Evolutionary conservation across 1,284 basidiomycete species (phyloP).

Genomic region (Trametes hirsuta): DNA sequence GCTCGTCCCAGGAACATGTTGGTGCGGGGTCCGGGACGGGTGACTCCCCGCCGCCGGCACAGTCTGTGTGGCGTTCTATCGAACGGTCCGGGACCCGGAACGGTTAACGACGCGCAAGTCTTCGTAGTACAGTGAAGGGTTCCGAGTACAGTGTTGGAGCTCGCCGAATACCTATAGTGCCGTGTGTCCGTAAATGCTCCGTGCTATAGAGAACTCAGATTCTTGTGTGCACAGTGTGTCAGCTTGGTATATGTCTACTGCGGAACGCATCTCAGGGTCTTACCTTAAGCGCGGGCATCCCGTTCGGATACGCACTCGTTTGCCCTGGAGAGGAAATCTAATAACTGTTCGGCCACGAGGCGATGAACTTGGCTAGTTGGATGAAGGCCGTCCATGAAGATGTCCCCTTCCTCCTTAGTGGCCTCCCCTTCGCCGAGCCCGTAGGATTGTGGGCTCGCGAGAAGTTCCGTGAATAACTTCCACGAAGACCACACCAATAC

Average conservation of each 20-base stretch:
- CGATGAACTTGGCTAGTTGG: slow-evolving; percentile 6
- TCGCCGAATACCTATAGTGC: not conserved
- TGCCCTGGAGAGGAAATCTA: not conserved
- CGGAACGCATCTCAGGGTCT: no score
- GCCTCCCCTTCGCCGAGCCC: slow-evolving; percentile 42
- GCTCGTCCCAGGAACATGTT: not conserved
- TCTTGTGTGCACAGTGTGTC: no score
- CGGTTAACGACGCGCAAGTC: not conserved
- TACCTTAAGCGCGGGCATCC: not conserved
- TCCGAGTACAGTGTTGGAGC: not conserved
- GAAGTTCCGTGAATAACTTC: slow-evolving; percentile 44
- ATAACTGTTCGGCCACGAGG: slow-evolving; percentile 2
- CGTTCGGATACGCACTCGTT: not conserved
- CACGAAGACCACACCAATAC: slow-evolving; percentile 53
- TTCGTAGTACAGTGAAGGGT: not conserved
- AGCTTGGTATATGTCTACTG: no score
- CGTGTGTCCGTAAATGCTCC: no score
- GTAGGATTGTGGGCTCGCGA: slow-evolving; percentile 44
- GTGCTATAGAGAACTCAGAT: no score
- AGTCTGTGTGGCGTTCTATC: not conserved
- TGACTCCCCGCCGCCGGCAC: not conserved
- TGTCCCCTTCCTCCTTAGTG: not conserved
- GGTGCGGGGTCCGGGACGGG: not conserved
- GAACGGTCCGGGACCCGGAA: not conserved
- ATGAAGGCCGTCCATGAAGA: slow-evolving; percentile 16